Base-by-base conservation (phyloP, 2,329 filamentous ascomycete genomes). In the Aspergillus hortae region DNA sequence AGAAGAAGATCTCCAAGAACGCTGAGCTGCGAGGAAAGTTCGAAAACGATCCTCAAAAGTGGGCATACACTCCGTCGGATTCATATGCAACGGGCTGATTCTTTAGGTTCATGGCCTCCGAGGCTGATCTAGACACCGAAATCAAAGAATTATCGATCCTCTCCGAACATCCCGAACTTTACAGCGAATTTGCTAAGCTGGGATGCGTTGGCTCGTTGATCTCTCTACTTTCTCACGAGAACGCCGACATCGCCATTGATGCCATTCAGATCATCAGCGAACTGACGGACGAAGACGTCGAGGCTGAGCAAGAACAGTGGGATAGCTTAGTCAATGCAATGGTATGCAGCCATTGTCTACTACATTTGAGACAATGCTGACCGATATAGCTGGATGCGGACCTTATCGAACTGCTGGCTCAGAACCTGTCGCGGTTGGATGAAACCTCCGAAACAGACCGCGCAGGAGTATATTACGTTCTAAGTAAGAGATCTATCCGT, bases 191-290 rank as follows among this genome's bases (percentile, higher is more conserved):
- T 64, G 85, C 87, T 30, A 86, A 84, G 59, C 77, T 91, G 47
- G 88, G 89, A 17, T 88, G 85, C 53, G 84, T 85, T 0, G 82
- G 74, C 4, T 92, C 87, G 49, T 72, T 99, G 46, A 90, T 95
- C 1, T 83, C 86, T 2, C 73, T 99, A 48, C 76, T 99, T 45
- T 87, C 92, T 14, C 94, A 99, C 68, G 94, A 99, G 63, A 99
- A 99, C 68, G 92, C 92, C 0, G 94, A 99, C 66, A 95, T 99
- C 58, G 91, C 94, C 10, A 95, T 97, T 62, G 89, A 88, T 57
- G 89, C 88, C 0, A 86, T 96, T 46, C 89, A 97, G 74, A 89
- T 96, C 44, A 83, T 99, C 46, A 86, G 84, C 51, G 94, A 99
- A 74, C 76, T 97, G 60, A 95, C 90, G 12, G 94, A 97, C 63